Evolutionary conservation across 1,139 yeast species (phyloP), one percentile per base, ranked within the genome.

Genomic region (Candida tunisiensis): DNA sequence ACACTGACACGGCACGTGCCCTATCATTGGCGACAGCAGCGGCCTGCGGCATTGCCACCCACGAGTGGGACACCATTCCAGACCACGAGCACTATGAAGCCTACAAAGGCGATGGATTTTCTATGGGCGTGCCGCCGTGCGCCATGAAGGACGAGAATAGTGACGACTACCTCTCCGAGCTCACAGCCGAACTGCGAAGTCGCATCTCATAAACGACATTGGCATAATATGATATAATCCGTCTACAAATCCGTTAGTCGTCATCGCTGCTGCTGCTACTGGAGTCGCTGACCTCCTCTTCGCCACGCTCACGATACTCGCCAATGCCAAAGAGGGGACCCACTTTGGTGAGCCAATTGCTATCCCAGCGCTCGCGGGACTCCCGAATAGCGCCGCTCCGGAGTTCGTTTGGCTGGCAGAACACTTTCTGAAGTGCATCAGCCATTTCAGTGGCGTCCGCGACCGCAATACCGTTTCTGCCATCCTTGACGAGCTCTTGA

Each of bases 311-410:
- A 3, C 22, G 6, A n/a, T 51, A 51, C 29, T 42, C 39, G 8
- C 57, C 56, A 22, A 51, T 38, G 8, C 54, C 55, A 33, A 55
- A 55, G 24, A 55, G 37, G 2, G 60, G 60, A 2, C 60, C 61
- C 5, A 55, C 41, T 31, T 49, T 51, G 12, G 32, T 36, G 13
- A 36, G 36, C 98, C 98, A 88, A 42, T 75, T 78, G 12, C 62
- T 55, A 25, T 70, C 68, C 96, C 96, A 88, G 31, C 80, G 62
- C 19, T 53, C 47, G 24, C 57, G 37, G 29, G 92, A 69, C 47
- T 85, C 93, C 13, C 44, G 34, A 32, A 72, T 21, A 0, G 95
- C 96, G 6, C 94, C 94, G 5, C 44, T 37, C 37, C 65, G 72
- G 25, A 85, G 45, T 2, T 39, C 55, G 33, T 66, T 60, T n/a